Conservation (phyloP, 352 stramenopile species). For the Pythium sp. region DNA sequence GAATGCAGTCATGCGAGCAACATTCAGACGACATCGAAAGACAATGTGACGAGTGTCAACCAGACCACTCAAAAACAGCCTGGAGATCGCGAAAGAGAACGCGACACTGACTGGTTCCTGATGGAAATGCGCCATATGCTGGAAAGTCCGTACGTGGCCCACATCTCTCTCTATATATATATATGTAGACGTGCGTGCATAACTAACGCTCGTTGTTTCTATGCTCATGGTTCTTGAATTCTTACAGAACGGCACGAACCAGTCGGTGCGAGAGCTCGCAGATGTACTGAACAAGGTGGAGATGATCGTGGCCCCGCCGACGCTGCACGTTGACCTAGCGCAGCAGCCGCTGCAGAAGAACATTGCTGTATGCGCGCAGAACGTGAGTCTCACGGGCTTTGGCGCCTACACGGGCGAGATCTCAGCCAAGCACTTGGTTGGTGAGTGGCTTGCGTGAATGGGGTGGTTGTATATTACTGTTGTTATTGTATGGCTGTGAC, state of each 20-base stretch:
- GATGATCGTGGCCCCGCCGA: slow-evolving; percentile 75
- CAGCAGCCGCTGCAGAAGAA: slow-evolving; percentile 49
- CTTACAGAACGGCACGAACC: slow-evolving; percentile 64
- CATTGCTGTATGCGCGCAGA: slow-evolving; percentile 75
- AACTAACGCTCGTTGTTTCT: neutral
- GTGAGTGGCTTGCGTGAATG: slow-evolving; percentile 7
- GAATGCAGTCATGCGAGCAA: neutral
- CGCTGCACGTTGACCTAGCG: slow-evolving; percentile 65
- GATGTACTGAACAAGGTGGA: slow-evolving; percentile 84
- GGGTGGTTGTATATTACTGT: neutral
- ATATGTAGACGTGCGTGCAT: no score
- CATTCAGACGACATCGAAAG: neutral
- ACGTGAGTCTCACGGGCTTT: slow-evolving; percentile 77
- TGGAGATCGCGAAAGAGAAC: neutral
- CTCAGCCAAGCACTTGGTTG: slow-evolving; percentile 87
- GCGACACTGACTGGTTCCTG: neutral
- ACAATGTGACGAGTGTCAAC: neutral
- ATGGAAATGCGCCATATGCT: neutral
- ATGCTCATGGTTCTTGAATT: neutral
- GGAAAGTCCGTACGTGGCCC: no score
- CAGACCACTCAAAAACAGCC: neutral
- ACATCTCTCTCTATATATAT: no score
- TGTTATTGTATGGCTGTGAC: neutral
- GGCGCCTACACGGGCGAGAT: slow-evolving; percentile 94
- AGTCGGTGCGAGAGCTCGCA: slow-evolving; percentile 77